phyloP scores from a whole-genome alignment of 805 yeast species.

The Diddensiella santjacobensis region DNA sequence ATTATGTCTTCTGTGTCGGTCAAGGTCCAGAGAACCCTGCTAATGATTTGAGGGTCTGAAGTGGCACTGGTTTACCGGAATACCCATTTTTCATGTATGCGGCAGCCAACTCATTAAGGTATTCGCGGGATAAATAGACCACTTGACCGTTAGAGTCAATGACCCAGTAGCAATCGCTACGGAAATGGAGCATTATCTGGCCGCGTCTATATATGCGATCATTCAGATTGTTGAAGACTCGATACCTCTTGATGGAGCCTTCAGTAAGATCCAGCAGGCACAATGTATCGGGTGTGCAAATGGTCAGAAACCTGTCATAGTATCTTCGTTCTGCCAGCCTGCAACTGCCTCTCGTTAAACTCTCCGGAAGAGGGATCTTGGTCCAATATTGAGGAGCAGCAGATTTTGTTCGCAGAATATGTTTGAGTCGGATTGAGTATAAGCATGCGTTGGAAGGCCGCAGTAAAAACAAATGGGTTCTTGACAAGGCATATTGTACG shows the following conservation, averaged over 20 bases:
- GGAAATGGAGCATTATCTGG: not conserved
- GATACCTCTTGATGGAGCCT: not conserved
- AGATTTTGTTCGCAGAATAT: not conserved
- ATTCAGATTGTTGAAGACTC: not conserved
- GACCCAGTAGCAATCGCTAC: slow-evolving; percentile 1
- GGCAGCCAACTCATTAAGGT: not conserved
- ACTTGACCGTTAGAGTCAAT: not conserved
- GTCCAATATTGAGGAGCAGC: not conserved
- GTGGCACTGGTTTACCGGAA: not conserved
- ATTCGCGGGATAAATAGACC: not conserved
- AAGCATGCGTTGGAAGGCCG: not conserved
- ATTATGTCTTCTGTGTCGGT: too few relatives aligned
- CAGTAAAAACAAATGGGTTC: not conserved
- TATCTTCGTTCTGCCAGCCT: not conserved
- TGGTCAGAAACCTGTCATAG: not conserved
- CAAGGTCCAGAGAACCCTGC: not conserved
- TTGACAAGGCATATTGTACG: not conserved
- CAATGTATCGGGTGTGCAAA: not conserved
- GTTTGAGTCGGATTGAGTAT: not conserved
- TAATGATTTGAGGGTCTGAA: not conserved
- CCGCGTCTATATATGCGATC: not conserved
- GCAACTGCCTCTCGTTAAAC: not conserved
- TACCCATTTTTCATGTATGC: not conserved
- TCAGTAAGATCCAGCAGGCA: not conserved
- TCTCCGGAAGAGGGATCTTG: not conserved